Conservation (phyloP, 441 rosid species). For the Pelargonium australe region DNA sequence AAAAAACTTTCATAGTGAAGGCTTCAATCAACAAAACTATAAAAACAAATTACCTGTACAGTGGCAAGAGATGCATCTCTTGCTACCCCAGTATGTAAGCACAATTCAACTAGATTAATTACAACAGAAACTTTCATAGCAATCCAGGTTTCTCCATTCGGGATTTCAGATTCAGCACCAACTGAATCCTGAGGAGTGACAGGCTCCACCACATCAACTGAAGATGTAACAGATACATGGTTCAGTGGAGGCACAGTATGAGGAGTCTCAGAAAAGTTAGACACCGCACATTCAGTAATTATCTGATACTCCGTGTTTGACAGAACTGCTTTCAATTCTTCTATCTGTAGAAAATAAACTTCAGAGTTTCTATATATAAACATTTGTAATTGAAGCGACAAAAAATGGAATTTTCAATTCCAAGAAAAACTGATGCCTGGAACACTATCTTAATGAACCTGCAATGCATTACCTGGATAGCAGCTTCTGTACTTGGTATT, state of each 20-base stretch:
- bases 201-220: slow-evolving; percentile 41
- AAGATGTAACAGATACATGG: slow-evolving; percentile 35
- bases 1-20: neutral
- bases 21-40: neutral
- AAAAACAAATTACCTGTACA: slow-evolving; percentile 49
- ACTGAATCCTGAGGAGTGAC: slow-evolving; percentile 37
- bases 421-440: slow-evolving; percentile 2
- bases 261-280: slow-evolving; percentile 88
- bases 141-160: slow-evolving; percentile 48
- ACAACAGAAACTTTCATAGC: slow-evolving; percentile 62
- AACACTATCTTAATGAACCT: slow-evolving; percentile 13
- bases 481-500: slow-evolving; percentile 66
- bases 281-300: slow-evolving; percentile 80
- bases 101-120: slow-evolving; percentile 69
- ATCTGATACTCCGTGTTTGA: slow-evolving; percentile 86
- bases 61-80: slow-evolving; percentile 81
- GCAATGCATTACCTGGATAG: slow-evolving; percentile 55
- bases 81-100: slow-evolving; percentile 63
- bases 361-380: slow-evolving; percentile 10
- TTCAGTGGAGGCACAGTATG: slow-evolving; percentile 54
- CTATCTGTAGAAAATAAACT: slow-evolving; percentile 55
- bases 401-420: neutral
- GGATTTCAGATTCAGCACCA: slow-evolving; percentile 32
- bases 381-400: neutral
- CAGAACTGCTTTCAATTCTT: slow-evolving; percentile 72